Evolutionary conservation across 2,329 filamentous ascomycete genomes (phyloP), one percentile per base, ranked within the genome.

Genomic region (Ilyonectria mors-panacis): DNA sequence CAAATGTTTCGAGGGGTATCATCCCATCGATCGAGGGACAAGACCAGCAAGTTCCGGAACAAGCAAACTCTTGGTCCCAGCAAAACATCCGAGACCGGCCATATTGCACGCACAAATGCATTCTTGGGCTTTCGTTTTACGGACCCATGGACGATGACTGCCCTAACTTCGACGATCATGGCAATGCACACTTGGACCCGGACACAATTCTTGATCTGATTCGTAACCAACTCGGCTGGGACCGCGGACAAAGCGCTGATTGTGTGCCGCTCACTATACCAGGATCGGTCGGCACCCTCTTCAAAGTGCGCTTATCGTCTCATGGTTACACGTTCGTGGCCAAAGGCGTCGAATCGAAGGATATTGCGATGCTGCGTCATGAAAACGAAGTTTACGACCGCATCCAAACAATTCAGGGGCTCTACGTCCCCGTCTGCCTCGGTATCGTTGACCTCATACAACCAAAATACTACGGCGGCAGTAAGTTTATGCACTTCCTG

Each of bases 241-340:
- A 82, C 62, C 74, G 77, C 48, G 76, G 76, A 10, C 26, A 10
- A 21, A 75, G 81, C 63, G 74, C 78, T 3, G 72, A 82, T 42
- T 74, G 53, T 37, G 45, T 63, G 28, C 77, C 75, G 0, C 76
- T 83, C 19, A 70, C 80, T 62, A 15, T 77, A 6, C 72, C 70
- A 7, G 76, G 79, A 1, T 44, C 75, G 8, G 30, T 74, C 17
- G 78, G 80, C 1, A 72, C 77, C 12, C 75, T 83, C 54, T 82
- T 82, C 68, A 83, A 83, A 70, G 42, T 84, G 6, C 65, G 78
- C 8, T 69, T 83, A 1, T 75, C 76, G 2, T 74, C 75, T 2
- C 60, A 79, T 37, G 77, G 80, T 48, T 84, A 84, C 54, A 82
- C 78, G 47, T 71, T 83, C 21, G 75, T 83, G 2, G 80, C 80